Evolutionary conservation across 2,329 filamentous ascomycete species (phyloP), one percentile per base, ranked within the genome.

Genomic region (Pleomassaria siparia): DNA sequence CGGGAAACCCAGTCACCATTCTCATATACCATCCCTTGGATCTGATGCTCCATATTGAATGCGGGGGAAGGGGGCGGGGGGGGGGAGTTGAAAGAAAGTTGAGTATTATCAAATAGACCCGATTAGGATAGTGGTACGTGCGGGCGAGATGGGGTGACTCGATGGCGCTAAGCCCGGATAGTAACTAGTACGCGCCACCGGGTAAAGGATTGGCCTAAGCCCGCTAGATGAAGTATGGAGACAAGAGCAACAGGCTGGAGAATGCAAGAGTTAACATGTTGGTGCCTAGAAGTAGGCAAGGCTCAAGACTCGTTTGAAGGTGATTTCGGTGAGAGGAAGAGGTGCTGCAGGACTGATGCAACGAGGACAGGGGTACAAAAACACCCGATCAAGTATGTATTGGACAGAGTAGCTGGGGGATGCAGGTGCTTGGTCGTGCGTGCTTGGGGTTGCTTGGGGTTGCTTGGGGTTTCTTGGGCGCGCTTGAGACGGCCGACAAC

Each of bases 1-100:
- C 62, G 59, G 15, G 65, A 66, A 15, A 70, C 66, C 63, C 63
- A 68, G 39, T 70, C 64, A 44, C 64, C 63, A 46, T 69, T 50
- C 30, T 64, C 51, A 21, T 65, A 58, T 24, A 60, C 56, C 29
- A 57, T 50, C 33, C 54, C 51, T 43, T 64, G 65, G 21, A 66
- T 50, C 47, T 64, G 59, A 16, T 63, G 53, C 9, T 61, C 60
- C 66, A 69, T 69, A 32, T 21, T 25, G 42, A 18, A 22, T 30
- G 32, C 20, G 8, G 11, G n/a, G n/a, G n/a, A n/a, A n/a, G n/a
- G n/a, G n/a, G n/a, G n/a, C n/a, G n/a, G n/a, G n/a, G n/a, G n/a
- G n/a, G n/a, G n/a, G n/a, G n/a, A n/a, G n/a, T n/a, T 18, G 39
- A 25, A 43, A 29, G 25, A 29, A 33, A 41, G 45, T 29, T 30